These are phyloP conservation scores for Cladosporium sp. DNA, from an alignment of 2,329 filamentous ascomycete genomes.

Conservation along the genomic window DNA sequence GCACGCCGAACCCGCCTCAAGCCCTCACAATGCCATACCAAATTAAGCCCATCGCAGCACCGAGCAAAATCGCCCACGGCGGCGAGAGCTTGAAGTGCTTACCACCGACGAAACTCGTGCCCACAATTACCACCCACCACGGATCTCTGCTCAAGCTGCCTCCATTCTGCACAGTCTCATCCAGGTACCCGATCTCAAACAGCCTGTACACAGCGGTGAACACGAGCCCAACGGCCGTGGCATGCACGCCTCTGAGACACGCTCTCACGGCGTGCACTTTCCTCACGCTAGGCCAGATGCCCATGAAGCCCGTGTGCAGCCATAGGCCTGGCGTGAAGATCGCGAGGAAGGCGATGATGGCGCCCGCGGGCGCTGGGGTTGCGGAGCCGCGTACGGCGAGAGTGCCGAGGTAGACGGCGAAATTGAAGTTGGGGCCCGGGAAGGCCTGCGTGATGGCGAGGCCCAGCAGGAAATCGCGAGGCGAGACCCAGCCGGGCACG, in stretches of 20 bases:
- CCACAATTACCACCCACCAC: conserved; percentile 42
- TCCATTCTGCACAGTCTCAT: conserved; percentile 30
- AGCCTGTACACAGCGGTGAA: conserved; percentile 41
- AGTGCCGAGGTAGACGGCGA: conserved; percentile 37
- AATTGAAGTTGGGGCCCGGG: conserved; percentile 58
- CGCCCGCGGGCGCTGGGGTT: conserved; percentile 29
- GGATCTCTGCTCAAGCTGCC: conserved; percentile 34
- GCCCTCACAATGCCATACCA: conserved; percentile 34
- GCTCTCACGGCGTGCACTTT: conserved; percentile 31
- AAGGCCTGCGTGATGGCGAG: conserved; percentile 67
- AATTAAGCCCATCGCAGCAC: conserved; percentile 33
- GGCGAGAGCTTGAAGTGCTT: conserved; percentile 36
- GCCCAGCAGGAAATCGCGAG: conserved; percentile 66
- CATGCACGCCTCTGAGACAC: conserved; percentile 36
- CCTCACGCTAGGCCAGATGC: conserved; percentile 34
- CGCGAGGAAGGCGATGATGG: conserved; percentile 31
- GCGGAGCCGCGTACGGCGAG: conserved; percentile 29
- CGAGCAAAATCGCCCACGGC: conserved; percentile 35
- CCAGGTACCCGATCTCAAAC: conserved; percentile 40
- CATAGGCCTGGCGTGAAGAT: conserved; percentile 38
- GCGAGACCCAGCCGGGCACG: conserved; percentile 61
- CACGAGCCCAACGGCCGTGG: conserved; percentile 38
- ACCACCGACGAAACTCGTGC: conserved; percentile 35
- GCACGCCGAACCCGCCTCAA: neutral
- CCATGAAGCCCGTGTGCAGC: conserved; percentile 32